Evolutionary conservation across 768 basidiomycete genomes (phyloP), one percentile per base, ranked within the genome.

Genomic region (Tulasnella sp.): DNA sequence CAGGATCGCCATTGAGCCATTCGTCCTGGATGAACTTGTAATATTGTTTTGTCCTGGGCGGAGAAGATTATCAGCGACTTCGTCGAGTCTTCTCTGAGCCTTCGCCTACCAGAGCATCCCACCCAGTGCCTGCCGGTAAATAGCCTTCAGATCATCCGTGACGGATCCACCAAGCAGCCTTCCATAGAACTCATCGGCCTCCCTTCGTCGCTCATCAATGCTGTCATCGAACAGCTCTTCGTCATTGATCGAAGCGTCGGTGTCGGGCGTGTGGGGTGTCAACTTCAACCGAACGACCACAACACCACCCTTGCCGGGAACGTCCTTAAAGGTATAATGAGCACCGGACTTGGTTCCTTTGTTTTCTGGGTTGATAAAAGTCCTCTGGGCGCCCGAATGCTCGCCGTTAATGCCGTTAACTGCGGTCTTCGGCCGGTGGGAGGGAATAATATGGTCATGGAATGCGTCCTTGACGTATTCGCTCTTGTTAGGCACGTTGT

Each of bases 11-110:
- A 79, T 94, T 91, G 73, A 97, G 88, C 98, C 98, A 99, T 79
- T 97, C 93, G 82, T 93, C 93, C 84, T 98, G 96, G 79, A 98
- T 91, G 85, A 98, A 98, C 83, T 93, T 88, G 86, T 99, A 99
- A 84, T 91, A 94, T 82, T 99, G 98, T 86, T 99, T 99, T 70
- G 94, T 95, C 85, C 85, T 86, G 78, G 16, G 16, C 20, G 18
- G 70, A 18, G 13, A 10, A 37, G 46, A 67, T 35, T 32, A 44
- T 39, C 15, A 73, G 73, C n/a, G 18, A 26, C 39, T 67, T 42
- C 29, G 37, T 29, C 13, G 35, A n/a, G 44, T n/a, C 26, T 15
- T 5, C 61, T 23, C 26, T 37, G 5, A 29, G 3, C 20, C 13
- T 20, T 16, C 18, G 80, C 85, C 73, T 57, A 86, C 97, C 98